Evolutionary conservation across 345 rosid genomes (phyloP).

Genomic region (Aquilaria malaccensis): DNA sequence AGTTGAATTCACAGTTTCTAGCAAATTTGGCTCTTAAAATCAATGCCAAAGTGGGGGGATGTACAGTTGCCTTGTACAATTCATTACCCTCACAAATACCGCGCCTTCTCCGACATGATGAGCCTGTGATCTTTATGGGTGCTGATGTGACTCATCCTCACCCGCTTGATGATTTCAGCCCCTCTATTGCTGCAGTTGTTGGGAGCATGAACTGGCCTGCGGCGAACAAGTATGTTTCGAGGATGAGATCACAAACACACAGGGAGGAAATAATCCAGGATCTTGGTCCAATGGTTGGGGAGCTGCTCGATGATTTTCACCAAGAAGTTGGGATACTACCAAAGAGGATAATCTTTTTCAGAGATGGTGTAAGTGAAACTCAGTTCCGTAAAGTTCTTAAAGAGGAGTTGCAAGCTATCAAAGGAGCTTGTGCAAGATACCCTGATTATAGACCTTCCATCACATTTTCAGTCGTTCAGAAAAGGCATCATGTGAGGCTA

Average conservation of each 20-base stretch:
- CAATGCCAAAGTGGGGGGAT: constrained; percentile 93
- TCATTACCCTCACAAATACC: constrained; percentile 82
- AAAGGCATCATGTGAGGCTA: constrained; percentile 88
- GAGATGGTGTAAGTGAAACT: constrained; percentile 95
- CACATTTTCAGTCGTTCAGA: constrained; percentile 85
- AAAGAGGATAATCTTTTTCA: constrained; percentile 74
- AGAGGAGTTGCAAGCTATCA: constrained; percentile 68
- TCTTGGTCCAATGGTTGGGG: constrained; percentile 77
- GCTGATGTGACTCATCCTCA: constrained; percentile 99
- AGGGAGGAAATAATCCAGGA: constrained; percentile 88
- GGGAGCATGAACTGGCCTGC: constrained; percentile 99
- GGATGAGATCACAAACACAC: constrained; percentile 98
- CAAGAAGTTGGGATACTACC: constrained; percentile 64
- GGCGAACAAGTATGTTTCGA: constrained; percentile 77
- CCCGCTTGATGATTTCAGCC: constrained; percentile 89
- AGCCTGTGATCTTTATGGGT: constrained; percentile 97
- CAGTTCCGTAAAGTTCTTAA: constrained; percentile 76
- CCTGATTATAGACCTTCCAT: constrained; percentile 58
- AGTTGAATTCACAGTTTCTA: constrained; percentile 78
- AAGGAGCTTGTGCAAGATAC: constrained; percentile 55
- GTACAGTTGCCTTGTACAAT: constrained; percentile 76
- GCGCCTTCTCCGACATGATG: constrained; percentile 46
- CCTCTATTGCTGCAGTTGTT: constrained; percentile 95
- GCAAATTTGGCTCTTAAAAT: constrained; percentile 93
- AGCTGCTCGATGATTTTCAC: constrained; percentile 69